Percentiles rank a stretch among this genome's conserved stretches.
Evolutionary conservation across 148 eudicot species (phyloP).

Genomic region (Chenopodium suecicum): DNA sequence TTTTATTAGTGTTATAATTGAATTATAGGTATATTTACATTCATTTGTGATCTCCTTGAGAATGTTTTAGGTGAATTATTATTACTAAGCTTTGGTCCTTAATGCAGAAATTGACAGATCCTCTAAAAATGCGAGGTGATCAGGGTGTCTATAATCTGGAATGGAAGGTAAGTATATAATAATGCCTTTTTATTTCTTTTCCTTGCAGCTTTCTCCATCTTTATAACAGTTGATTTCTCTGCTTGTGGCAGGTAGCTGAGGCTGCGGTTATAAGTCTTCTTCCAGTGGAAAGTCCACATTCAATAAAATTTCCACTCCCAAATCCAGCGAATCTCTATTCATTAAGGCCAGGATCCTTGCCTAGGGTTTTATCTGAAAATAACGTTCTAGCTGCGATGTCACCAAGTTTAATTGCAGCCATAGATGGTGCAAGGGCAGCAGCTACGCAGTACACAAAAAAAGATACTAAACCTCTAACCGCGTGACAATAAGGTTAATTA

Average conservation of each 20-base stretch:
- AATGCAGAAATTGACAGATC: conserved; percentile 54
- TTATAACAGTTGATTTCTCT: neutral
- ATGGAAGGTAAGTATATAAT: conserved; percentile 42
- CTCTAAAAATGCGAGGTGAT: conserved; percentile 71
- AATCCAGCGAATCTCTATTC: conserved; percentile 49
- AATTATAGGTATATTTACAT: neutral
- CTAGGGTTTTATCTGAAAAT: conserved; percentile 21
- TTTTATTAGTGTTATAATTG: neutral
- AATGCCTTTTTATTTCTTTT: neutral
- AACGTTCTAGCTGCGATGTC: conserved; percentile 38
- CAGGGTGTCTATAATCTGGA: conserved; percentile 76
- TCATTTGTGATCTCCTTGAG: neutral
- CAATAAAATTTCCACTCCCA: conserved; percentile 55
- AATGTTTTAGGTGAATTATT: neutral
- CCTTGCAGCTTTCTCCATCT: neutral
- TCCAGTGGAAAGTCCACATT: conserved; percentile 41
- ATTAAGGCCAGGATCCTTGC: conserved; percentile 62
- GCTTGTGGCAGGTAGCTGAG: conserved; percentile 46
- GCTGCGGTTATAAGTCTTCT: conserved; percentile 51
- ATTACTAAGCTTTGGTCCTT: conserved; percentile 9
- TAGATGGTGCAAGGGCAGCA: conserved; percentile 65
- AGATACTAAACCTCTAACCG: conserved; percentile 2
- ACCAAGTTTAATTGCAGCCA: conserved; percentile 51
- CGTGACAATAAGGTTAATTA: conserved; percentile 5
- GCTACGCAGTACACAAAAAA: conserved; percentile 58